Evolutionary conservation across 306 rosid genomes (phyloP).

Genomic region (Mimosa pudica): DNA sequence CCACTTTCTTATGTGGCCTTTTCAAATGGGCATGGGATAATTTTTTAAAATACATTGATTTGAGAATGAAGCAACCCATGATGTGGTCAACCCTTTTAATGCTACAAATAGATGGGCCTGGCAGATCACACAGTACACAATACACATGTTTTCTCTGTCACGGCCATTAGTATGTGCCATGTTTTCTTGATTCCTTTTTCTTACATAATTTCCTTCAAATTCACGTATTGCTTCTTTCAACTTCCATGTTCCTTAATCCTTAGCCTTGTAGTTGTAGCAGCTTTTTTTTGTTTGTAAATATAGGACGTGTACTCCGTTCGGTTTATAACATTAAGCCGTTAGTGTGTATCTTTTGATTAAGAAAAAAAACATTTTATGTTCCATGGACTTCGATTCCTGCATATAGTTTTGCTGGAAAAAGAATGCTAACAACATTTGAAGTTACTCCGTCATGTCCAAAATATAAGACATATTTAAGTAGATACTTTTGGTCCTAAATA

Average conservation of each 20-base stretch:
- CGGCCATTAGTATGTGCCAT: background rate
- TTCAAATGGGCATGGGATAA: background rate
- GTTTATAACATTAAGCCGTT: no score
- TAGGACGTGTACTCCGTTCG: no score
- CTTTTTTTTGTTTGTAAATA: no score
- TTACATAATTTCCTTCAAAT: background rate
- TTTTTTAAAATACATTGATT: background rate
- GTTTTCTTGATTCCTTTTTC: background rate
- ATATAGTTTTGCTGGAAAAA: background rate
- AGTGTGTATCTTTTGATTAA: no score
- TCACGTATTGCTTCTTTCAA: background rate
- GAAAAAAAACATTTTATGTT: no score
- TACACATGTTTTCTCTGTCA: background rate
- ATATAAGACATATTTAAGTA: no score
- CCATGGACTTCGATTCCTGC: background rate
- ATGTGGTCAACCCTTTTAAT: background rate
- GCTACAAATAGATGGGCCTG: no score
- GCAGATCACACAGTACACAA: background rate
- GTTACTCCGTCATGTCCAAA: background rate
- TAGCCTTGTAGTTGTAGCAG: no score
- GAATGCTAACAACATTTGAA: background rate
- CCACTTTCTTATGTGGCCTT: background rate
- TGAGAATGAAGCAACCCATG: background rate
- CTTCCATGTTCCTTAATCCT: background rate
- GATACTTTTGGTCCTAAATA: no score